Base-by-base conservation (phyloP, 1,139 yeast species). In the Kluyveromyces marxianus region DNA sequence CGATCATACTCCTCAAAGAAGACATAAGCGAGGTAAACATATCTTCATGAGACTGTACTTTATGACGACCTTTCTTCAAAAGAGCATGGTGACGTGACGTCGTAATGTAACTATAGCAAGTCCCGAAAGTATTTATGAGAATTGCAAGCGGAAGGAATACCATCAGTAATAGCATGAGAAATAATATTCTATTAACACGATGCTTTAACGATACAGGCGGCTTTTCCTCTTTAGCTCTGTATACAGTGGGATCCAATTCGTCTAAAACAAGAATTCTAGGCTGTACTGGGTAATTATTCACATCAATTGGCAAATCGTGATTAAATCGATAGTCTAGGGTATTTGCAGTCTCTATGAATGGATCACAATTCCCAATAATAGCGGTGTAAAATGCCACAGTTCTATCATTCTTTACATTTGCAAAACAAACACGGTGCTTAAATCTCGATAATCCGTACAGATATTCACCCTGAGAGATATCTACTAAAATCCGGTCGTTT, bases 371-470 rank as follows among this genome's bases (percentile, higher is more conserved):
- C 1, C 75, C 61, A 40, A 78, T 71, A 52, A 65, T 76, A 0
- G 80, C 64, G 0, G 83, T 76, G 60, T 69, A 76, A 55, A 75
- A 78, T 25, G 77, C 79, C 2, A 78, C 83, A 0, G 81, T 72
- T 41, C 82, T 71, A 62, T 90, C 97, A 60, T 86, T 83, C 47
- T 80, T 74, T 24, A 84, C 75, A 63, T 90, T 90, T 6, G 96
- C 87, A 52, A 87, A 69, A 5, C 79, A 60, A 3, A 77, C 69
- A 48, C 83, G 74, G 49, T 75, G 72, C 51, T 78, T 66, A 60
- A 90, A 89, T 49, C 60, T 62, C 8, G 58, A 47, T 46, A 90
- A 71, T 0, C 87, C 95, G 45, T 72, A 66, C 46, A 66, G 67
- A 60, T 72, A 90, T 27, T 58, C 67, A 30, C 69, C 69, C 2